Evolutionary conservation across 2,329 filamentous ascomycete species (phyloP).

Genomic region (Phoma herbarum): DNA sequence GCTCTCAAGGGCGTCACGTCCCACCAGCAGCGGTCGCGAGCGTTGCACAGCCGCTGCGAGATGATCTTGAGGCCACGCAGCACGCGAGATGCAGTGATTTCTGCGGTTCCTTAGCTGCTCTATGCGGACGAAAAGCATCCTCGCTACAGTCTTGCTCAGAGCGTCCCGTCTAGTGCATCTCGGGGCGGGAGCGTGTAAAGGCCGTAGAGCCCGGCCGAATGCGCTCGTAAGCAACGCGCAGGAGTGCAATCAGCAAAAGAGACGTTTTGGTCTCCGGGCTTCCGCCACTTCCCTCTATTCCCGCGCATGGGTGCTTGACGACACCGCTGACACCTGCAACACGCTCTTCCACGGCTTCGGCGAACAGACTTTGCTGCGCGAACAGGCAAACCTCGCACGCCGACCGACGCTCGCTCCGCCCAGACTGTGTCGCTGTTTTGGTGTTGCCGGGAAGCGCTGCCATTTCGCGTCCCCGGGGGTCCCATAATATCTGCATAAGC

Average conservation of each 20-base stretch:
- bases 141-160: background rate
- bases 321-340: conserved; percentile 11
- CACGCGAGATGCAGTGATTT: conserved; percentile 1
- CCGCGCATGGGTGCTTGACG: conserved; percentile 15
- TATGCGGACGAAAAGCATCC: conserved; percentile 14
- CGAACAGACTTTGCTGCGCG: conserved; percentile 6
- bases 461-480: conserved; percentile 17
- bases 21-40: conserved; percentile 10
- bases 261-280: conserved; percentile 16
- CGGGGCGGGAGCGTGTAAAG: conserved; percentile 22
- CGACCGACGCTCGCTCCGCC: conserved; percentile 22
- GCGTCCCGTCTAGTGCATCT: conserved; percentile 2
- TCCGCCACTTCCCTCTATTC: conserved; percentile 19
- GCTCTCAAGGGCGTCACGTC: conserved; percentile 10
- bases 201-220: conserved; percentile 20
- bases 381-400: conserved; percentile 9
- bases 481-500: conserved; percentile 28
- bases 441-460: conserved; percentile 18
- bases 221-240: conserved; percentile 23
- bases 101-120: background rate
- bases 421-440: conserved; percentile 12
- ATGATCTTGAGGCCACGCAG: conserved; percentile 21
- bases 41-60: conserved; percentile 14
- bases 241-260: conserved; percentile 14
- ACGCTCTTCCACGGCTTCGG: conserved; percentile 10